These are phyloP conservation scores for Elongisporangium anandrum DNA, from an alignment of 352 stramenopile species.

Conservation along the genomic window DNA sequence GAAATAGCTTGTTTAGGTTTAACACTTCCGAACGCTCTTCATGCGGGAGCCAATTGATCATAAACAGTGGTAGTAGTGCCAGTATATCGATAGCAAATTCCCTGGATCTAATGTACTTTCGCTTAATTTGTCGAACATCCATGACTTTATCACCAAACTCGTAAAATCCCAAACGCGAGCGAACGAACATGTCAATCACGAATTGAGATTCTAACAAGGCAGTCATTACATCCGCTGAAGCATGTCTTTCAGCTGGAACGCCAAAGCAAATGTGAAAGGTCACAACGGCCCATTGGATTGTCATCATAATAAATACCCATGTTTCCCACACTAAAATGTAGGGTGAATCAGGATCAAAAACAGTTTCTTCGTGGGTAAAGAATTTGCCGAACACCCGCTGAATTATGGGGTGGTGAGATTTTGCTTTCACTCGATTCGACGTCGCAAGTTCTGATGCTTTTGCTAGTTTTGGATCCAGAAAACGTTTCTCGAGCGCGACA, in stretches of 20 bases:
- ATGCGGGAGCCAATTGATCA: slow-evolving; percentile 30
- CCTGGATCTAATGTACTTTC: slow-evolving; percentile 37
- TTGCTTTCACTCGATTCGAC: background rate
- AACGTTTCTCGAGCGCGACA: slow-evolving; percentile 34
- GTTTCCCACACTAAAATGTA: slow-evolving; percentile 52
- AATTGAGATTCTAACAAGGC: slow-evolving; percentile 44
- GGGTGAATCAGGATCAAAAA: slow-evolving; percentile 52
- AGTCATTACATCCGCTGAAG: slow-evolving; percentile 18
- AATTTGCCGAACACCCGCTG: slow-evolving; percentile 4
- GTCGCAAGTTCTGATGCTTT: slow-evolving; percentile 31
- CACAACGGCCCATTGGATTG: slow-evolving; percentile 35
- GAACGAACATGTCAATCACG: slow-evolving; percentile 47
- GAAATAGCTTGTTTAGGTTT: slow-evolving; percentile 65
- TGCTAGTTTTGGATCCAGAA: slow-evolving; percentile 47
- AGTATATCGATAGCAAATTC: slow-evolving; percentile 44
- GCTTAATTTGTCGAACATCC: slow-evolving; percentile 28
- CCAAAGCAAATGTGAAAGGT: slow-evolving; percentile 51
- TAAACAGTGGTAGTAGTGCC: slow-evolving; percentile 42
- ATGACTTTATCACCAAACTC: slow-evolving; percentile 76
- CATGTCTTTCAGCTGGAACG: slow-evolving; percentile 4
- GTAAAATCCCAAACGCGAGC: slow-evolving; percentile 48
- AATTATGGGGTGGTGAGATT: background rate
- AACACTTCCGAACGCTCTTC: slow-evolving; percentile 26
- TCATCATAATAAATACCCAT: slow-evolving; percentile 53
- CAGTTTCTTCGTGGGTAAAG: slow-evolving; percentile 13